Evolutionary conservation across 2,329 filamentous ascomycete genomes (phyloP), one percentile per base, ranked within the genome.

Genomic region (Aspergillus novofumigatus): DNA sequence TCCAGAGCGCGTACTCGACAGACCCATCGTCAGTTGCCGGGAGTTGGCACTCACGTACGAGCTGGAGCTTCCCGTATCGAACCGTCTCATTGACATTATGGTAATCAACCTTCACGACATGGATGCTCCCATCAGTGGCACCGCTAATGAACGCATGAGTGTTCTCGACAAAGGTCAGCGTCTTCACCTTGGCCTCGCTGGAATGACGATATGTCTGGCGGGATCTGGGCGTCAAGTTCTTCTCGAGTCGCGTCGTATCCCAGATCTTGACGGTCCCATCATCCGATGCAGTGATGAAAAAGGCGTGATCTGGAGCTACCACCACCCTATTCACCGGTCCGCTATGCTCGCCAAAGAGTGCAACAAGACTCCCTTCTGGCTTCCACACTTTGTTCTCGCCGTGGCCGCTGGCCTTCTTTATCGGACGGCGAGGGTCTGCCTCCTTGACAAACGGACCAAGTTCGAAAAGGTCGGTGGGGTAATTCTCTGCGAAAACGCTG

Each of bases 121-220:
- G 89, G 9, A 99, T 87, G 65, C 87, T 93, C 23, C 94, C 94
- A 72, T 99, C 92, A 49, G 85, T 91, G 4, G 90, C 92, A 53
- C 91, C 94, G 68, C 90, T 96, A 59, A 96, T 82, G 70, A 99
- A 97, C 23, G 90, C 92, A 72, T 97, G 92, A 0, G 92, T 96
- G 63, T 92, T 90, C 69, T 97, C 92, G 42, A 99, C 85, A 69
- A 99, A 97, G 65, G 91, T 92, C 23, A 99, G 74, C 14, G 90
- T 87, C 29, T 91, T 86, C 2, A 97, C 89, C 58, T 85, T 88
- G 0, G 87, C 83, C 1, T 87, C 88, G 1, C 83, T 75, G 0
- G 82, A 83, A 65, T 97, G 90, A 56, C 82, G 87, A 75, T 97
- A 89, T 0, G 90, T 95, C 69, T 95, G 90, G 23, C 93, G 84